Base-by-base conservation (phyloP, 2,329 filamentous ascomycete species). In the Microdochium paspali region DNA sequence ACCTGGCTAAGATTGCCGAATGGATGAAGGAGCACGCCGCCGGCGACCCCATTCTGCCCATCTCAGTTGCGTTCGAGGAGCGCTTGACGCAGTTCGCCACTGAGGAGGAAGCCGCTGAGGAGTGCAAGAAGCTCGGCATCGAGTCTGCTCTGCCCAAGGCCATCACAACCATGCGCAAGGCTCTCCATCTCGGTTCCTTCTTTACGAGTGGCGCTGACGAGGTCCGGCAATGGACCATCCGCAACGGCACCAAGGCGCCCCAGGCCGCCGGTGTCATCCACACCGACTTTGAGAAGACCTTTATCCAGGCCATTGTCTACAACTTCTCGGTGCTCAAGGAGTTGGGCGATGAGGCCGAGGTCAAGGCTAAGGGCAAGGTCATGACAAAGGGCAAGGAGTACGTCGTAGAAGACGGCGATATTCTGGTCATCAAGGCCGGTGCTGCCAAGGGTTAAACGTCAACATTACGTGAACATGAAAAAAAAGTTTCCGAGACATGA, bases 381-480 rank as follows among this genome's bases (percentile, higher is more conserved):
- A 87, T 95, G 84, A 97, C 91, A 50, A 98, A 98, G 78, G 93
- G 93, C 64, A 97, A 97, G 75, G 91, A 97, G 46, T 97, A 98
- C 66, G 79, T 91, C 5, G 82, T 93, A 10, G 82, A 90, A 65
- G 88, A 94, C 62, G 88, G 87, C 45, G 88, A 84, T 55, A 82
- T 84, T 57, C 65, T 96, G 56, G 79, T 95, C 59, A 90, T 96
- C 77, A 96, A 96, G 78, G 85, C 85, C 26, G 87, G 86, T 70
- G 86, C 86, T 46, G 86, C 86, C 56, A 90, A 90, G 77, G 71
- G 73, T 54, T 87, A 71, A 66, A 54, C 3, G 3, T 15, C 3
- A 24, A 10, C 13, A 3, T 26, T 10, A 43, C 20, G 39, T 43
- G 20, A 43, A 24, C 20, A 25, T 18, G 20, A 43, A 43, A 24